phyloP scores from a whole-genome alignment of 208 protist genomes.

The Histomonas meleagridis region DNA sequence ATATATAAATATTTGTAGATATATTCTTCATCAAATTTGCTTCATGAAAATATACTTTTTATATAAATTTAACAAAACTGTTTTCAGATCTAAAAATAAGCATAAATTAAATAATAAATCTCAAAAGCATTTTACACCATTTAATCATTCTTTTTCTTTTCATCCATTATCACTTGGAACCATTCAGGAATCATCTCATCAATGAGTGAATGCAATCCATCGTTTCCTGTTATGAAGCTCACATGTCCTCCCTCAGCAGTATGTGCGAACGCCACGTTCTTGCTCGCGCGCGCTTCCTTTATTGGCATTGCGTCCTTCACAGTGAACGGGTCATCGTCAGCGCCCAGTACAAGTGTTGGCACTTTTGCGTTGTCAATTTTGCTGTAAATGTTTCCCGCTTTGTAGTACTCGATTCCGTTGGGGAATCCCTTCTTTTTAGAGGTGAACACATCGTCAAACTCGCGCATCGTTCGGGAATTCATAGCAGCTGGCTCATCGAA shows the following conservation, averaged over 20 bases:
- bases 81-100: too few relatives aligned
- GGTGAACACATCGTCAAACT: background rate
- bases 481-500: background rate
- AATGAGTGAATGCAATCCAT: background rate
- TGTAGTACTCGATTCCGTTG: background rate
- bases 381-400: background rate
- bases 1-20: too few relatives aligned
- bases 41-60: too few relatives aligned
- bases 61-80: too few relatives aligned
- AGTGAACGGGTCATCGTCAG: constrained; percentile 23
- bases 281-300: background rate
- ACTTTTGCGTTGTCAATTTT: background rate
- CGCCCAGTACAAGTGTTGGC: background rate
- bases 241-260: background rate
- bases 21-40: too few relatives aligned
- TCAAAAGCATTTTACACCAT: too few relatives aligned
- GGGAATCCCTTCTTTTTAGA: background rate
- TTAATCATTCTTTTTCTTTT: too few relatives aligned
- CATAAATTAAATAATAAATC: too few relatives aligned
- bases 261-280: background rate
- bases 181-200: background rate
- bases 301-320: background rate
- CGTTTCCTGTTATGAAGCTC: background rate
- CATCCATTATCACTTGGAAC: background rate
- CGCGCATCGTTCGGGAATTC: background rate